phyloP scores from a whole-genome alignment of 208 protist genomes.

The Crithidia expoeki region DNA sequence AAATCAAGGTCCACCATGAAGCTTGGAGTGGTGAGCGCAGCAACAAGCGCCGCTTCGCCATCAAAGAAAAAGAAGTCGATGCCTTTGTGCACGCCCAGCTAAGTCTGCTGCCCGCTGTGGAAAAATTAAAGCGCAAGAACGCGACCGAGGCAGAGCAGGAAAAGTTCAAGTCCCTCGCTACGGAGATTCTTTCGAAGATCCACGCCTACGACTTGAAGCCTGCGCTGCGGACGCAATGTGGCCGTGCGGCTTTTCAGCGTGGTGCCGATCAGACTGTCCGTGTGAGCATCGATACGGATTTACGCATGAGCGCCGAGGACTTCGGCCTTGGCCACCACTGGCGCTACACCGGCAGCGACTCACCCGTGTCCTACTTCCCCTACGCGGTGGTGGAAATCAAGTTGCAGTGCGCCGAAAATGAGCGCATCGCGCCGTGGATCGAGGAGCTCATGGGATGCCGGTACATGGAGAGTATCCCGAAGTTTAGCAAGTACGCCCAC shows the following conservation, averaged over 20 bases:
- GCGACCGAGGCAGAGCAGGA: slow-evolving; percentile 67
- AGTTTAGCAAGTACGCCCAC: slow-evolving; percentile 92
- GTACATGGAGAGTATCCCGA: slow-evolving; percentile 89
- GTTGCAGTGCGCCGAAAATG: slow-evolving; percentile 88
- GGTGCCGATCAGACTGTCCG: slow-evolving; percentile 85
- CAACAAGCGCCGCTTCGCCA: slow-evolving; percentile 87
- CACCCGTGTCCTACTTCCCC: slow-evolving; percentile 75
- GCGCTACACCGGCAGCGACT: slow-evolving; percentile 78
- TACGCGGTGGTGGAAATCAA: slow-evolving; percentile 91
- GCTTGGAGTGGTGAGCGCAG: slow-evolving; percentile 88
- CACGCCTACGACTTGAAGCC: slow-evolving; percentile 88
- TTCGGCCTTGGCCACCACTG: slow-evolving; percentile 88
- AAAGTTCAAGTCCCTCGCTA: slow-evolving; percentile 83
- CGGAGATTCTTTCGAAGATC: slow-evolving; percentile 84
- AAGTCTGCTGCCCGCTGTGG: slow-evolving; percentile 64
- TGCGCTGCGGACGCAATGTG: slow-evolving; percentile 84
- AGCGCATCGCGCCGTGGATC: slow-evolving; percentile 89
- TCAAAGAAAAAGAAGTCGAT: slow-evolving; percentile 86
- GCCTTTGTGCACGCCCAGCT: slow-evolving; percentile 74
- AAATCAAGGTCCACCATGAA: slow-evolving; percentile 92
- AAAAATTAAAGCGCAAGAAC: slow-evolving; percentile 79
- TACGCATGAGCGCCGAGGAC: slow-evolving; percentile 80
- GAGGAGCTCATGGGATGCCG: slow-evolving; percentile 90
- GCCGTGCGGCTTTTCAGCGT: slow-evolving; percentile 86
- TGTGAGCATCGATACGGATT: slow-evolving; percentile 88